A percentile compares a stretch with the other conserved stretches of the same genome.
Conservation (phyloP, 805 yeast species). For the Myxozyma neotropica region DNA sequence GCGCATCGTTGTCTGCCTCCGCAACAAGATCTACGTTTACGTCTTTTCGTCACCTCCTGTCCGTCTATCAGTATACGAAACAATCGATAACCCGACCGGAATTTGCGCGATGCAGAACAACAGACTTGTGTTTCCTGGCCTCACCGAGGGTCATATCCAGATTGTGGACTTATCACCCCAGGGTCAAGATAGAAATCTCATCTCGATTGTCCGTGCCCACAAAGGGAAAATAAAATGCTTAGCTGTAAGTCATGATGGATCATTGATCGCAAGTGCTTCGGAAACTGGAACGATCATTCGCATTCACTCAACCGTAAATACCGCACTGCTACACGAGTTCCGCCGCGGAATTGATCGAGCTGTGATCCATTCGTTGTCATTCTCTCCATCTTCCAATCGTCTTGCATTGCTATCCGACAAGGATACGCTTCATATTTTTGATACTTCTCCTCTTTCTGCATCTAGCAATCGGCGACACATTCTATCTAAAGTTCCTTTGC, state of each 20-base stretch:
- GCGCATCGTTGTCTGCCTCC: slow-evolving; percentile 71
- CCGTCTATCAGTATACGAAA: slow-evolving; percentile 63
- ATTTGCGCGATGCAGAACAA: slow-evolving; percentile 58
- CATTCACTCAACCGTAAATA: slow-evolving; percentile 67
- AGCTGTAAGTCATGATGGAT: slow-evolving; percentile 63
- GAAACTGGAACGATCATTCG: slow-evolving; percentile 81
- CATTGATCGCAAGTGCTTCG: slow-evolving; percentile 76
- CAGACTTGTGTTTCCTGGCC: slow-evolving; percentile 75
- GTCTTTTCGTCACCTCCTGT: slow-evolving; percentile 81
- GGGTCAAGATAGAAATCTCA: slow-evolving; percentile 63
- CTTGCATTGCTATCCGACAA: slow-evolving; percentile 89
- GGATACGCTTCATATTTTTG: slow-evolving; percentile 83
- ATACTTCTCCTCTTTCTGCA: slow-evolving; percentile 45
- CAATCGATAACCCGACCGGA: slow-evolving; percentile 64
- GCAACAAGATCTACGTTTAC: slow-evolving; percentile 69
- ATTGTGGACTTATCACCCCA: slow-evolving; percentile 70
- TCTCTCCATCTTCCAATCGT: slow-evolving; percentile 72
- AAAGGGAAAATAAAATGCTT: slow-evolving; percentile 64
- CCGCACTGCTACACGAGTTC: slow-evolving; percentile 77
- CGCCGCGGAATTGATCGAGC: slow-evolving; percentile 91
- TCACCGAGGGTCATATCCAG: slow-evolving; percentile 76
- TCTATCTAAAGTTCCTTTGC: slow-evolving; percentile 63
- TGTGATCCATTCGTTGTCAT: slow-evolving; percentile 75
- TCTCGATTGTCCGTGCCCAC: slow-evolving; percentile 77
- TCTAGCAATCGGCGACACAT: slow-evolving; percentile 58